Base-by-base conservation (phyloP, 352 stramenopile species). In the Globisporangium emineosum region DNA sequence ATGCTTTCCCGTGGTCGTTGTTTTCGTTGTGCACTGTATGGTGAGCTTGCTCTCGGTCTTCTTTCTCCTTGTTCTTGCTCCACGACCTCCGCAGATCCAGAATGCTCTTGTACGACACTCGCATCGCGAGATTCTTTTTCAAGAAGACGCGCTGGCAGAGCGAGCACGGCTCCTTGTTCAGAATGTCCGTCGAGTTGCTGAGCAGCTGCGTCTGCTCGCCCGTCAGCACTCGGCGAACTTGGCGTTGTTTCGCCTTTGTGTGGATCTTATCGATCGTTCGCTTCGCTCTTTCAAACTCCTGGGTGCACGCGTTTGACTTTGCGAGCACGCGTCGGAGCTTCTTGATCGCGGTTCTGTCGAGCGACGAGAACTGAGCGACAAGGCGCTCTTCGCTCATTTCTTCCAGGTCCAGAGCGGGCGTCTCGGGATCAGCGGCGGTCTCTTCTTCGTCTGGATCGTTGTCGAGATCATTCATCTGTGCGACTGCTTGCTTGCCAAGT, bases 71-170 rank as follows among this genome's bases (percentile, higher is more conserved):
- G 17, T 60, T 58, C 25, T 58, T 60, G 17, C 8, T 13, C 80
- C 80, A 89, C 3, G 68, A 83, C 5, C 70, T 67, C 3, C 76
- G 71, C 27, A 89, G 57, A 58, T 89, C 78, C 29, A 70, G 68
- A n/a, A 89, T 86, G 56, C 77, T 83, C 52, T 89, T 89, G 66
- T 78, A 84, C 0, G 75, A 82, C n/a, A 89, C 80, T 56, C 76
- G 76, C 30, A 79, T 86, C 4, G 67, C 67, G 23, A 89, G 56
- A 47, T 77, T 87, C 33, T 68, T 82, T 68, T 89, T 89, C 6
- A 77, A 66, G 30, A 87, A 89, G 2, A 84, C 66, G 42, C 85
- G 65, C 32, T 78, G 67, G 43, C 80, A 89, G 17, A 89, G 68
- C 13, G 77, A 79, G 54, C 80, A 89, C 2, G 80, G 64, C 27